These are phyloP conservation scores for Rhododendron ovatum DNA, from an alignment of 148 eudicot species.

Conservation along the genomic window DNA sequence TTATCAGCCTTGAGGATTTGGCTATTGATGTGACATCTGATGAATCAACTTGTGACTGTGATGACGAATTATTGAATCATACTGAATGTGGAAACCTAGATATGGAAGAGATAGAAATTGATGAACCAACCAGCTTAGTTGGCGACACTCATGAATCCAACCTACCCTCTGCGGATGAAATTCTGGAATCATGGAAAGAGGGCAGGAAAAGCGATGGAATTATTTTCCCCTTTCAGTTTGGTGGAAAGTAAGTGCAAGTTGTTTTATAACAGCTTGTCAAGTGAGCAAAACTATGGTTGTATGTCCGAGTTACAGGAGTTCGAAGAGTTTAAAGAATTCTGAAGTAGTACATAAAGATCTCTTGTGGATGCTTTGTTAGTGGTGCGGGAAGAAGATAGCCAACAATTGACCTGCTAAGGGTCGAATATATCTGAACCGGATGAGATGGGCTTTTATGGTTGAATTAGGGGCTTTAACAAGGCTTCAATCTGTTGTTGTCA, in stretches of 20 bases:
- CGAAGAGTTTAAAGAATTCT: background rate
- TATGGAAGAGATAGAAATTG: constrained; percentile 20
- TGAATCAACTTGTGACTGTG: constrained; percentile 16
- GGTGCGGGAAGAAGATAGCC: background rate
- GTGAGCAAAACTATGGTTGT: background rate
- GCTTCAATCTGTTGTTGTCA: too few species aligned
- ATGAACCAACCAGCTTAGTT: constrained; percentile 11
- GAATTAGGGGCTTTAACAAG: background rate
- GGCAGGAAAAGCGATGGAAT: constrained; percentile 31
- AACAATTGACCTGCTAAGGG: background rate
- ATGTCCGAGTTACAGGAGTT: background rate
- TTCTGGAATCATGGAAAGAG: constrained; percentile 69
- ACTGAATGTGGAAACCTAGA: constrained; percentile 15
- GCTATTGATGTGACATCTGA: constrained; percentile 17
- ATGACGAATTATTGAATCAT: constrained; percentile 13
- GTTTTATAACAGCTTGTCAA: background rate
- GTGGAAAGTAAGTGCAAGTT: constrained; percentile 1
- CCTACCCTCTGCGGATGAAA: constrained; percentile 63
- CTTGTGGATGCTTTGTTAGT: background rate
- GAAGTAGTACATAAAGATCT: background rate
- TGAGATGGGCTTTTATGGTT: background rate
- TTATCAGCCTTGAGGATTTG: constrained; percentile 12
- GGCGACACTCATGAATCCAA: constrained; percentile 14
- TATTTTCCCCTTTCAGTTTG: constrained; percentile 9
- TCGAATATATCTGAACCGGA: background rate